phyloP scores from a whole-genome alignment of 2,329 filamentous ascomycete species.

The Alternaria tenuissima region DNA sequence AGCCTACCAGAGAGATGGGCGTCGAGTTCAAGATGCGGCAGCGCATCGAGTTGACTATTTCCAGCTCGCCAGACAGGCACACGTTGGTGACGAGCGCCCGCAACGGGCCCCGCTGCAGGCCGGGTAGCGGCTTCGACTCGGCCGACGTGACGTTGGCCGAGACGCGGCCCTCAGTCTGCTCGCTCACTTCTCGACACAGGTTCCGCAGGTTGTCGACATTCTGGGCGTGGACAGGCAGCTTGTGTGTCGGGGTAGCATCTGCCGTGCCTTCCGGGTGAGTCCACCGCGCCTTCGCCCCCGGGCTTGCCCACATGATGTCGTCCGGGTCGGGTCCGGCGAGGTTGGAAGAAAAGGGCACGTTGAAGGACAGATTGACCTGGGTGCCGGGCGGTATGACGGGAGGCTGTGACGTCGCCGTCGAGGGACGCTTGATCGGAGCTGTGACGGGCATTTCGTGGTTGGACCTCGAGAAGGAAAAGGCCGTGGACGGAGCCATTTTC shows the following conservation, averaged over 20 bases:
- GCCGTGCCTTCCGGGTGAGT: constrained; percentile 88
- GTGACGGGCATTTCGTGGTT: constrained; percentile 63
- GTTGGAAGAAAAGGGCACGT: constrained; percentile 93
- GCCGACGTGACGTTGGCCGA: constrained; percentile 86
- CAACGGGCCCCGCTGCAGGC: constrained; percentile 60
- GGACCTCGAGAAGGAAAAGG: constrained; percentile 69
- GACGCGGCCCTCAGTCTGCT: constrained; percentile 68
- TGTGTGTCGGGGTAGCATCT: constrained; percentile 83
- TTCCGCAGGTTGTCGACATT: constrained; percentile 82
- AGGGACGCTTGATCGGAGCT: constrained; percentile 65
- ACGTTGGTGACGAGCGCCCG: constrained; percentile 76
- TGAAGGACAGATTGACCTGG: constrained; percentile 93
- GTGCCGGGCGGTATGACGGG: constrained; percentile 76
- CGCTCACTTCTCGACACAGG: constrained; percentile 83
- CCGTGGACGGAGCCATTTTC: constrained; percentile 68
- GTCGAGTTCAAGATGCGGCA: constrained; percentile 91
- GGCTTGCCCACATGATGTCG: constrained; percentile 92
- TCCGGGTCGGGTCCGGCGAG: constrained; percentile 91
- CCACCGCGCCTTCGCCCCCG: constrained; percentile 88
- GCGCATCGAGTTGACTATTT: constrained; percentile 87
- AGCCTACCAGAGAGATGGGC: constrained; percentile 85
- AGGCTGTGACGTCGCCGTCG: constrained; percentile 55
- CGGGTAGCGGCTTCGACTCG: constrained; percentile 70
- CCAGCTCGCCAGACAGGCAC: constrained; percentile 85
- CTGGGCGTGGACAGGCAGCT: constrained; percentile 88